Base-by-base conservation (phyloP, 2,329 filamentous ascomycete species). In the Nannizziopsis barbatae region DNA sequence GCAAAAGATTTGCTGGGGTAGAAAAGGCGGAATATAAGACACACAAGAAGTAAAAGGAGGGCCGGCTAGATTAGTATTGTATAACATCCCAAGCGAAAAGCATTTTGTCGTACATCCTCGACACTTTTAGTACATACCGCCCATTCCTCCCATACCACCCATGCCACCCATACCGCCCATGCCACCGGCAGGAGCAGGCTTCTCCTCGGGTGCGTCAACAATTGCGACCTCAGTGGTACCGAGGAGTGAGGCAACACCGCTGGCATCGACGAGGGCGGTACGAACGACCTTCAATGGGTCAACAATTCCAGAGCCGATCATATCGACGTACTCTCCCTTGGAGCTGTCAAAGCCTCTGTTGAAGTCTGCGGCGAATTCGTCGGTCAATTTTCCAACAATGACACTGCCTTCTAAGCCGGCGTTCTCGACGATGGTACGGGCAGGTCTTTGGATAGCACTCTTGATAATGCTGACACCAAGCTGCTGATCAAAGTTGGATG, bases 221-320 rank as follows among this genome's bases (percentile, higher is more conserved):
- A 98, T 95, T 57, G 92, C 89, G 50, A 96, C 92, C 75, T 98
- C 92, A 52, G 92, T 98, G 57, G 92, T 98, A 66, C 92, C 92
- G 53, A 98, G 84, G 53, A 98, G 81, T 47, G 90, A 96, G 47
- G 92, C 92, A 61, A 98, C 92, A 72, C 92, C 92, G 64, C 84
- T 90, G 60, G 92, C 92, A 62, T 98, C 92, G 62, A 89, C 79
- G 51, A 98, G 83, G 63, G 87, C 90, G 55, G 92, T 98, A 62
- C 92, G 88, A 65, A 98, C 92, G 60, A 98, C 92, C 85, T 98
- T 98, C 78, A 98, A 85, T 56, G 92, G 92, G 69, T 98, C 92
- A 52, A 98, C 84, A 69, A 98, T 98, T 84, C 92, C 92, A 58
- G 87, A 80, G 55, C 79, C 69, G 65, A 98, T 95, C 92, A 98